A percentile compares a stretch with the other conserved stretches of the same genome.
phyloP scores from a whole-genome alignment of 352 stramenopile species.

The Phytophthora rubi region DNA sequence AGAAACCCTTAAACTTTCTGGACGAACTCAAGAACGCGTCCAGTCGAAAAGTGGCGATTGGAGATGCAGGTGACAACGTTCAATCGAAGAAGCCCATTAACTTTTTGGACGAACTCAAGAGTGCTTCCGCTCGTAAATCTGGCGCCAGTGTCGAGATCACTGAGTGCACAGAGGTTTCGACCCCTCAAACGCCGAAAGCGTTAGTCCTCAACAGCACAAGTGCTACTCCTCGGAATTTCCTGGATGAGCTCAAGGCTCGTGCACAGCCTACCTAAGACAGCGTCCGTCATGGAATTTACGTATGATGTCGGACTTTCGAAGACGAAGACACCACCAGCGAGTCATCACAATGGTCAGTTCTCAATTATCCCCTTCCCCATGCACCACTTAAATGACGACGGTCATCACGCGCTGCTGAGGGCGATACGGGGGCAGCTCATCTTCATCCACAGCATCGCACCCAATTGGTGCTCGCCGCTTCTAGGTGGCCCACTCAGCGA shows the following conservation, averaged over 20 bases:
- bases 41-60: conserved; percentile 17
- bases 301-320: conserved; percentile 32
- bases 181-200: neutral
- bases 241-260: conserved; percentile 49
- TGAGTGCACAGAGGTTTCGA: neutral
- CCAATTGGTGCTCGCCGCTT: conserved; percentile 30
- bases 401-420: conserved; percentile 40
- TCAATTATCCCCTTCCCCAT: conserved; percentile 16
- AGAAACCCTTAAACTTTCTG: conserved; percentile 45
- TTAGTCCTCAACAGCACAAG: neutral
- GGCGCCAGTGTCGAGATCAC: neutral
- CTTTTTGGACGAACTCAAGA: conserved; percentile 66
- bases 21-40: conserved; percentile 55
- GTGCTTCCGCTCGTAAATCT: conserved; percentile 17
- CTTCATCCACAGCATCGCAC: conserved; percentile 48
- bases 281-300: neutral
- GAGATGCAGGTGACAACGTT: neutral
- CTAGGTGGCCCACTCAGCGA: conserved; percentile 33
- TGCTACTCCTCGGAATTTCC: conserved; percentile 27
- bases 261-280: conserved; percentile 3
- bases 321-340: conserved; percentile 38
- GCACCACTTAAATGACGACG: conserved; percentile 31
- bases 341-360: conserved; percentile 38
- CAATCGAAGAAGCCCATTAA: conserved; percentile 16
- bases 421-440: conserved; percentile 53